A percentile compares a stretch with the other conserved stretches of the same genome.
Conservation (phyloP, 2,329 filamentous ascomycete species). For the Trichoderma pleuroti region DNA sequence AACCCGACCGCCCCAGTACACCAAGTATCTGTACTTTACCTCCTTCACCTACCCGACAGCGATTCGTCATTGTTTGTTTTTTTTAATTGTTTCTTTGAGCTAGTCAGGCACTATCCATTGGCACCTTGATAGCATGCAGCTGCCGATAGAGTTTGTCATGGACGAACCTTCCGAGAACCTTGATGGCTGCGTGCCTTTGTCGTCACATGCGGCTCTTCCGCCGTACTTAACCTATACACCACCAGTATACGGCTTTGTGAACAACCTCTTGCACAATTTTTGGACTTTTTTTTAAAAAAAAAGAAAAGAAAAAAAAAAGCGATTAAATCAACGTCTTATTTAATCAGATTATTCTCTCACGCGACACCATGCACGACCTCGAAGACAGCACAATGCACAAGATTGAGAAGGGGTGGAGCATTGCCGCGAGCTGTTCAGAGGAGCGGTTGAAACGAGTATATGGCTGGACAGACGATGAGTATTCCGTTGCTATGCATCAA, state of each 20-base stretch:
- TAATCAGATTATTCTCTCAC: not conserved
- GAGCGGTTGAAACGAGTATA: constrained; percentile 34
- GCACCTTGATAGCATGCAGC: constrained; percentile 2
- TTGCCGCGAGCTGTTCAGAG: constrained; percentile 37
- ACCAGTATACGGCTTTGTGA: not conserved
- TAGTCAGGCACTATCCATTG: not conserved
- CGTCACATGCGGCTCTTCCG: not conserved
- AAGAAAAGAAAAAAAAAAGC: not conserved
- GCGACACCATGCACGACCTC: constrained; percentile 23
- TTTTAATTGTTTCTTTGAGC: not conserved
- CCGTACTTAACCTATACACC: not conserved
- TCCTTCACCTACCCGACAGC: not conserved
- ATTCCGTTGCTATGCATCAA: constrained; percentile 32
- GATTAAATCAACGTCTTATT: not conserved
- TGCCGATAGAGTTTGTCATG: not conserved
- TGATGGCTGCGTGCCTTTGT: constrained; percentile 2
- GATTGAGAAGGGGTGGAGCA: constrained; percentile 37
- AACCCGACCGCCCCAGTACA: not conserved
- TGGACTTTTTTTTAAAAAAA: not conserved
- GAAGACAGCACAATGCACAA: constrained; percentile 33
- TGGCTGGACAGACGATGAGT: constrained; percentile 32
- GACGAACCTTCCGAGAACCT: constrained; percentile 1
- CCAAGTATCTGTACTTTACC: not conserved
- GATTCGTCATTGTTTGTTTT: not conserved
- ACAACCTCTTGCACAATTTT: not conserved